Conservation (phyloP, 768 basidiomycete species). For the Macrolepiota albuminosa region DNA sequence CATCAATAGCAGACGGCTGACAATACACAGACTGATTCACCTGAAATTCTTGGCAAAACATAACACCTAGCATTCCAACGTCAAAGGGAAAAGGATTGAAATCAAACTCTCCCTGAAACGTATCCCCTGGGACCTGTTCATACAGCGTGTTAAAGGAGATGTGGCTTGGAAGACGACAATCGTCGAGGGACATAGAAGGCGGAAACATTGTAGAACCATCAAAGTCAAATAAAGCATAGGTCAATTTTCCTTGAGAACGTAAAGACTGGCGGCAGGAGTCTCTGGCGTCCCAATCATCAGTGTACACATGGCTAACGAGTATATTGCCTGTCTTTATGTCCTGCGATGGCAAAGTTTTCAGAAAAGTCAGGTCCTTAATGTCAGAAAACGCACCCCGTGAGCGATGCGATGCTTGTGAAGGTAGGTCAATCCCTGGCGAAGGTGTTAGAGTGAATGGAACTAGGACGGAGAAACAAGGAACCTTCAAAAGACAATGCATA, state of each 20-base stretch:
- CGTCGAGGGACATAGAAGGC: no score
- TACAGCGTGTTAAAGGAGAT: no score
- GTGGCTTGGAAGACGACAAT: no score
- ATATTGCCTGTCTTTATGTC: constrained; percentile 17
- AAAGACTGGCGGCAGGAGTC: not conserved
- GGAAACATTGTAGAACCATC: no score
- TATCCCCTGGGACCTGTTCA: no score
- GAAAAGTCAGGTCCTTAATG: not conserved
- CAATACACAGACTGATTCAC: not conserved
- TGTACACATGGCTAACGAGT: not conserved
- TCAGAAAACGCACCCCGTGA: constrained; percentile 17
- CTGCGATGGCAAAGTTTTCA: not conserved
- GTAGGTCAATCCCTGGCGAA: constrained; percentile 7
- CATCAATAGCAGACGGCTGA: no score
- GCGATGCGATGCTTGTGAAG: no score
- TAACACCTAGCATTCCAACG: constrained; percentile 9
- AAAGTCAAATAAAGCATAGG: no score
- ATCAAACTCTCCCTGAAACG: no score
- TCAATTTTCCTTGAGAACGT: no score
- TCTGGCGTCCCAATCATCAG: not conserved
- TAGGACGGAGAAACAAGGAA: not conserved
- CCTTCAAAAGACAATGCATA: constrained; percentile 13
- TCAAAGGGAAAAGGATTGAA: constrained; percentile 20
- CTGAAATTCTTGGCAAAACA: constrained; percentile 8
- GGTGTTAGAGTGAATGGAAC: not conserved